Evolutionary conservation across 2,329 filamentous ascomycete genomes (phyloP).

Genomic region (Fusarium pilosicola): DNA sequence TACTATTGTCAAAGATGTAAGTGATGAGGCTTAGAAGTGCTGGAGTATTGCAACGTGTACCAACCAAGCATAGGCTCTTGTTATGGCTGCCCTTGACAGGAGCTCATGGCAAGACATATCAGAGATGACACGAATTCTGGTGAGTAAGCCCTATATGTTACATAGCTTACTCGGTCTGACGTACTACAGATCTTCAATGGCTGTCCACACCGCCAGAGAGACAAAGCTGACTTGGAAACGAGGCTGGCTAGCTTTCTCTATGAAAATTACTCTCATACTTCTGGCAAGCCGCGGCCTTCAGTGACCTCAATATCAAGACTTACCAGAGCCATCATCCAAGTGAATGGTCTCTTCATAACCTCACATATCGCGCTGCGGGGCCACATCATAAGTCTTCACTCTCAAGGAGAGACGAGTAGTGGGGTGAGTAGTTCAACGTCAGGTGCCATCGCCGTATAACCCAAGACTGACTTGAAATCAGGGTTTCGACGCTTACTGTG

Average conservation of each 20-base stretch:
- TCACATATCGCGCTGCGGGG: rapidly evolving
- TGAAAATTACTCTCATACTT: rapidly evolving
- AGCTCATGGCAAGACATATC: background rate
- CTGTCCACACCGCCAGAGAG: background rate
- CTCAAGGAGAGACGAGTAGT: rapidly evolving
- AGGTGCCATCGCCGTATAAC: rapidly evolving
- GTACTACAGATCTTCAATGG: background rate
- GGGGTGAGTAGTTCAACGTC: rapidly evolving
- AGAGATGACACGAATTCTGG: background rate
- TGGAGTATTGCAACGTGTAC: rapidly evolving
- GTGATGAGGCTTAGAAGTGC: rapidly evolving
- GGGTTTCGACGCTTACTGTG: background rate
- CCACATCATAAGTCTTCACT: background rate
- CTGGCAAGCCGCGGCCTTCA: rapidly evolving
- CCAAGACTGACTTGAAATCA: rapidly evolving
- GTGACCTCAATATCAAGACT: background rate
- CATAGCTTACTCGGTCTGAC: rapidly evolving
- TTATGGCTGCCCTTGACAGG: background rate
- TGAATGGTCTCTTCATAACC: background rate
- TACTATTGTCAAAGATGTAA: background rate
- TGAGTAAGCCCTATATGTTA: background rate
- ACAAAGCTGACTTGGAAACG: background rate
- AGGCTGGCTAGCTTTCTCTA: background rate
- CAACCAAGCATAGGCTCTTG: background rate
- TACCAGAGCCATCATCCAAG: background rate